Evolutionary conservation across 75 land plant species (phyloP).

Genomic region (Azolla pinnata): DNA sequence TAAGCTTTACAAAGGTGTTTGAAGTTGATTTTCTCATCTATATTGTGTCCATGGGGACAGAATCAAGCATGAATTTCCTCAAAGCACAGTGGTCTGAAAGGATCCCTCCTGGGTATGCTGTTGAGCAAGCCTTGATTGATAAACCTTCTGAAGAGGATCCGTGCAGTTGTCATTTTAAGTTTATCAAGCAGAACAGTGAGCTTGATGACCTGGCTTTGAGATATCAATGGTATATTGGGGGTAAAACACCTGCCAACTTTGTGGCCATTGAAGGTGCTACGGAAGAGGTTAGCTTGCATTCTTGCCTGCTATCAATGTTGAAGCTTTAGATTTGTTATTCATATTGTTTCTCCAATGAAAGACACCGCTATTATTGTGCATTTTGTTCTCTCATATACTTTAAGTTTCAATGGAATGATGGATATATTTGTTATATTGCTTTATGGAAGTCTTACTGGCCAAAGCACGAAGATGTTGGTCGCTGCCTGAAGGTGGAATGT

Average conservation of each 20-base stretch:
- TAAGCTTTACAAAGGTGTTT: no score
- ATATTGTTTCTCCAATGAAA: no score
- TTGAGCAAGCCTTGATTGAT: slow-evolving; percentile 64
- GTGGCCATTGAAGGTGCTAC: slow-evolving; percentile 54
- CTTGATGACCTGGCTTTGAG: slow-evolving; percentile 34
- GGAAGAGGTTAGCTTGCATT: slow-evolving; percentile 42
- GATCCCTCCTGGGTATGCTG: slow-evolving; percentile 55
- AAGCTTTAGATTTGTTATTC: no score
- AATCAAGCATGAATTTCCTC: slow-evolving; percentile 68
- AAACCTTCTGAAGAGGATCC: slow-evolving; percentile 80
- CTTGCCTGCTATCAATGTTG: no score
- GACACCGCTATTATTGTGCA: no score
- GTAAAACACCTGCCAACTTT: slow-evolving; percentile 53
- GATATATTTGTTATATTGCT: no score
- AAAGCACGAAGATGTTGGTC: slow-evolving; percentile 64
- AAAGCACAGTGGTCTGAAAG: slow-evolving; percentile 63
- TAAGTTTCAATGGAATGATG: no score
- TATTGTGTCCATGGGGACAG: no score
- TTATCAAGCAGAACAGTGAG: slow-evolving; percentile 25
- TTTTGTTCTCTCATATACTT: no score
- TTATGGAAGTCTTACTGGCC: slow-evolving; percentile 74
- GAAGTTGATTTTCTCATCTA: no score
- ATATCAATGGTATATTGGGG: slow-evolving; percentile 83
- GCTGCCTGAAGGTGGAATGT: slow-evolving; percentile 83
- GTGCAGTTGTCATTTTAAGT: slow-evolving; percentile 66